Base-by-base conservation (phyloP, 352 stramenopile genomes). In the Pythium rhizo-oryzae region DNA sequence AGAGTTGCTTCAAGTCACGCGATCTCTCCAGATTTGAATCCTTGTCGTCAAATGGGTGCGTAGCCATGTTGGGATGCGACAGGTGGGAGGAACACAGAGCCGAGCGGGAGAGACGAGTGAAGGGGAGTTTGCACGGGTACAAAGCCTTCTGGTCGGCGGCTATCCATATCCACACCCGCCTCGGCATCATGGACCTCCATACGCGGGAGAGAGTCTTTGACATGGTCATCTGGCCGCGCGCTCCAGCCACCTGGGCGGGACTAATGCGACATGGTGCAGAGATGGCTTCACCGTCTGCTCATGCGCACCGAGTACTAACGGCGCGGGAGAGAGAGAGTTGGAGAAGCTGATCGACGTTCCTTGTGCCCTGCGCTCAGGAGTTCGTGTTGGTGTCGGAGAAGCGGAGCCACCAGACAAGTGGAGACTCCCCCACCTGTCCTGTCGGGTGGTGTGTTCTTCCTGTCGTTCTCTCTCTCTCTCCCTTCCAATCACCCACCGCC, bases 71-170 rank as follows among this genome's bases (percentile, higher is more conserved):
- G 23, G 44, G 44, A 15, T 47, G 15, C 18, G 23, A 55, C 8
- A 55, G 49, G 24, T n/a, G 24, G n/a, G 49, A 37, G 23, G 46
- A 53, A 53, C 46, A 53, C n/a, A 53, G n/a, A 53, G 46, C 46
- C n/a, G 46, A 28, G 46, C 46, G 46, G 46, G n/a, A 53, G 46
- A 53, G 46, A 53, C 46, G 46, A 53, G 41, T n/a, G 41, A 11
- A 43, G 15, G 41, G n/a, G 6, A 46, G 6, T 15, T 47, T 7
- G 18, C 11, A 16, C 7, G 7, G 4, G 39, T 46, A 16, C 41
- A 12, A n/a, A 47, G n/a, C 41, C 41, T 47, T 47, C 41, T 47
- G 41, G 41, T 47, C 41, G 15, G 18, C 9, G 15, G 41, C 18
- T 47, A 47, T 47, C 41, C 18, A n/a, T 8, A 21, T 33, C 28